Evolutionary conservation across 345 rosid species (phyloP).

Genomic region (Populus euphratica): DNA sequence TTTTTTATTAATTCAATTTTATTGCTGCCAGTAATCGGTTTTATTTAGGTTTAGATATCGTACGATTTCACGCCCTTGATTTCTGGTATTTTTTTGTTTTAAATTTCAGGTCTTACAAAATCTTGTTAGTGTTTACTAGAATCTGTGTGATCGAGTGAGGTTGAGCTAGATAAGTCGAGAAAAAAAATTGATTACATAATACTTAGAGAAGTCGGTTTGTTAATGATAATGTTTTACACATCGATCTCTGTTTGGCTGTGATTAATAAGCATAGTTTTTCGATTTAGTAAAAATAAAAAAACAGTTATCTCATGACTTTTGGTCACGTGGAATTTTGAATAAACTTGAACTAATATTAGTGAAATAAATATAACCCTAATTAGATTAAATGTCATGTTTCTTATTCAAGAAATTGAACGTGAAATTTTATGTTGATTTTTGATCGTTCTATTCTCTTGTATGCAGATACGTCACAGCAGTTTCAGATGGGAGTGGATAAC

Average conservation of each 20-base stretch:
- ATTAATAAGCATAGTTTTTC: background rate
- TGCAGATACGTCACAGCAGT: conserved; percentile 82
- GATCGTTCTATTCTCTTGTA: background rate
- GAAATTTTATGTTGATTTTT: background rate
- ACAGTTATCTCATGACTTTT: background rate
- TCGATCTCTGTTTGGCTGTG: background rate
- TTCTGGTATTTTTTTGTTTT: background rate
- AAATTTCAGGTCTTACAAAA: background rate
- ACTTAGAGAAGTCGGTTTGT: background rate
- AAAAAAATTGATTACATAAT: background rate
- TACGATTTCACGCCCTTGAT: background rate
- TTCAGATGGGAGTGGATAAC: conserved; percentile 65
- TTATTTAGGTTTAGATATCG: background rate
- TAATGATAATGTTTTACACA: background rate
- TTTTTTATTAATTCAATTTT: background rate
- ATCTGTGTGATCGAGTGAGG: background rate
- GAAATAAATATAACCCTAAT: background rate
- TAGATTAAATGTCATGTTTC: background rate
- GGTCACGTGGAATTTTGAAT: background rate
- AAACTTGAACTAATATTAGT: background rate
- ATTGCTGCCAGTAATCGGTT: background rate
- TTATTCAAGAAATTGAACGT: background rate
- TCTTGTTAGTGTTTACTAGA: background rate
- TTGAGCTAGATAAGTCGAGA: background rate
- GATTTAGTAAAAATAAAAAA: background rate